Evolutionary conservation across 768 basidiomycete genomes (phyloP).

Genomic region (Lyophyllum shimeji): DNA sequence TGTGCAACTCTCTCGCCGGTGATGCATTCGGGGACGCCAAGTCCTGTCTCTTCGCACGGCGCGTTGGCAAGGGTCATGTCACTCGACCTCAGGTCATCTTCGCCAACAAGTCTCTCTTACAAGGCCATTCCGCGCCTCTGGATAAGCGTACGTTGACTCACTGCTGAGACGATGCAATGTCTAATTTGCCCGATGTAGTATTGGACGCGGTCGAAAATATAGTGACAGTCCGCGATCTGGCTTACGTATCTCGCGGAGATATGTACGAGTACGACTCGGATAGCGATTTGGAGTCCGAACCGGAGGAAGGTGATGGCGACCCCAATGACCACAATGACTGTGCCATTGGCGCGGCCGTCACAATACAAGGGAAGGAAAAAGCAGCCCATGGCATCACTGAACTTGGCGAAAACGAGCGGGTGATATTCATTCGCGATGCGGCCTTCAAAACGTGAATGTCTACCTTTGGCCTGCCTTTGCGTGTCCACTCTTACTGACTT

Average conservation of each 20-base stretch:
- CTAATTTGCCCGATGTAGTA: constrained; percentile 5
- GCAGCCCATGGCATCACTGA: background rate
- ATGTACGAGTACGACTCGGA: constrained; percentile 20
- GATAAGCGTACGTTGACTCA: constrained; percentile 10
- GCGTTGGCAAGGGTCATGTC: background rate
- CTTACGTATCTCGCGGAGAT: background rate
- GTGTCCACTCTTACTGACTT: background rate
- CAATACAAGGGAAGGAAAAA: background rate
- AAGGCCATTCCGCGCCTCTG: constrained; percentile 16
- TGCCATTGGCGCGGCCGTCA: background rate
- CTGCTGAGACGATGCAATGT: background rate
- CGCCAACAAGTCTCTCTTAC: constrained; percentile 14
- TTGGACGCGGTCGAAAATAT: constrained; percentile 8
- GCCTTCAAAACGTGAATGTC: constrained; percentile 22
- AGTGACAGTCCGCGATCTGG: constrained; percentile 6
- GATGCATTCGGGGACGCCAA: constrained; percentile 18
- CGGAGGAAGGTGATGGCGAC: constrained; percentile 1
- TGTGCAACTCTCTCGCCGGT: constrained; percentile 15
- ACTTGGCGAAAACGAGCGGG: constrained; percentile 8
- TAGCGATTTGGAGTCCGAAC: constrained; percentile 18
- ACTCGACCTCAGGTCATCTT: constrained; percentile 16
- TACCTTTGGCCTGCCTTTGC: background rate
- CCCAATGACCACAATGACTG: background rate
- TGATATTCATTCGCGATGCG: constrained; percentile 17
- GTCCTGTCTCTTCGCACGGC: constrained; percentile 22